These are phyloP conservation scores for Pleurozium schreberi DNA, from an alignment of 225 moss, liverwort and hornwort genomes.

Conservation along the genomic window DNA sequence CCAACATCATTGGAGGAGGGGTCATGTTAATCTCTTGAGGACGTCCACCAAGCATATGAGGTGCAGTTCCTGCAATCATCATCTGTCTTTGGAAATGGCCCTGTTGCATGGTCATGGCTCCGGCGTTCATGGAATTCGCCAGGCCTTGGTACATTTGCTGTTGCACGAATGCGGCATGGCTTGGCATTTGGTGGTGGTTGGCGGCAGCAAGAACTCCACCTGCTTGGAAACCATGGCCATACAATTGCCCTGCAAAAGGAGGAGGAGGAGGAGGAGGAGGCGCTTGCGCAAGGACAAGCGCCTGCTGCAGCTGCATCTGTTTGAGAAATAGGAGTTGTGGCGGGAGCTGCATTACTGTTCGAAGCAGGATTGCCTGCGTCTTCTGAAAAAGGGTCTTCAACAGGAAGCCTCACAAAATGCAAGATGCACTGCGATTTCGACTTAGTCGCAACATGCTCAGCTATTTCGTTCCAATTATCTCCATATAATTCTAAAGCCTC, in stretches of 20 bases:
- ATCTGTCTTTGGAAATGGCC: constrained; percentile 34
- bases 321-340: constrained; percentile 16
- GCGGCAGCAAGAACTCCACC: constrained; percentile 2
- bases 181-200: constrained; percentile 27
- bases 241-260: constrained; percentile 23
- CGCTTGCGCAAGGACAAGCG: constrained; percentile 19
- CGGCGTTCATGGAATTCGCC: constrained; percentile 31
- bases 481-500: constrained; percentile 94
- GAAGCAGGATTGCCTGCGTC: constrained; percentile 38
- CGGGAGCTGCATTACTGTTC: constrained; percentile 13
- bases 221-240: constrained; percentile 38
- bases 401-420: constrained; percentile 85
- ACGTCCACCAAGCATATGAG: constrained; percentile 28
- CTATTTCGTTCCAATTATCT: constrained; percentile 97
- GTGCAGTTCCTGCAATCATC: constrained; percentile 25
- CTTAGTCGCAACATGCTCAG: constrained; percentile 97
- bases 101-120: constrained; percentile 27
- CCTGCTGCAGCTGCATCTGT: constrained; percentile 9
- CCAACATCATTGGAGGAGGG: constrained; percentile 16
- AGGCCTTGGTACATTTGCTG: constrained; percentile 40
- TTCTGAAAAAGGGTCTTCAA: constrained; percentile 88
- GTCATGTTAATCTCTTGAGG: constrained; percentile 14
- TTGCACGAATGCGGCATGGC: constrained; percentile 17
- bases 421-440: constrained; percentile 92
- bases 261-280: constrained; percentile 21